Base-by-base conservation (phyloP, 75 land plant genomes). In the Larix kaempferi region DNA sequence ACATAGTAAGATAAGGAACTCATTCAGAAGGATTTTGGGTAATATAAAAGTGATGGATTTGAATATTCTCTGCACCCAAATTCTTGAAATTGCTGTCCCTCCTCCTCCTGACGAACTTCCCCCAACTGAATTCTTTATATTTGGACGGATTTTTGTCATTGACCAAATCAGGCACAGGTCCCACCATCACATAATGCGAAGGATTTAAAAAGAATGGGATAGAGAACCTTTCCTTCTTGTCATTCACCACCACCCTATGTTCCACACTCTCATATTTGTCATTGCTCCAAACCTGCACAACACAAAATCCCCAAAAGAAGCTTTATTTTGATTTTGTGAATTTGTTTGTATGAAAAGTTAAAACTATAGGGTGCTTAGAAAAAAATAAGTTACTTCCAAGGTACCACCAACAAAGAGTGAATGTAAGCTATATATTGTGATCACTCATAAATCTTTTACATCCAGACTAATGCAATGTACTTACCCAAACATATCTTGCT, bases 211-310 rank as follows among this genome's bases (percentile, higher is more conserved):
- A 94, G 84, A 88, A 83, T 12, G 96, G 92, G 71, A 91, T 77
- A 22, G 94, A 91, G 64, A 84, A 85, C 59, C 96, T 83, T 7
- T 86, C 92, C 77, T 66, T 88, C 82, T 80, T 86, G 7, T 86
- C 76, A 71, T 91, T 94, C 79, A 94, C 94, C 67, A 78, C 83
- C 41, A 91, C 96, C 61, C 90, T 90, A 78, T 94, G 96, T 85
- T 94, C 96, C 12, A 91, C 86, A 54, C 96, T 94, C 77, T 85
- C 83, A 62, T 89, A 94, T 72, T 57, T 88, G 78, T 88, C 94
- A 57, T 94, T 94, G 88, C 94, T 91, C 92, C 91, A 94, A 29
- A 89, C 96, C 96, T 94, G 83, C 27, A 55, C 21, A 39, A 26
- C 56, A 71, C 76, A 58, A 33, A 57, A 56, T 59, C 49, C 49